Evolutionary conservation across 1,284 basidiomycete species (phyloP), one percentile per base, ranked within the genome.

Genomic region (Volvariella volvacea): DNA sequence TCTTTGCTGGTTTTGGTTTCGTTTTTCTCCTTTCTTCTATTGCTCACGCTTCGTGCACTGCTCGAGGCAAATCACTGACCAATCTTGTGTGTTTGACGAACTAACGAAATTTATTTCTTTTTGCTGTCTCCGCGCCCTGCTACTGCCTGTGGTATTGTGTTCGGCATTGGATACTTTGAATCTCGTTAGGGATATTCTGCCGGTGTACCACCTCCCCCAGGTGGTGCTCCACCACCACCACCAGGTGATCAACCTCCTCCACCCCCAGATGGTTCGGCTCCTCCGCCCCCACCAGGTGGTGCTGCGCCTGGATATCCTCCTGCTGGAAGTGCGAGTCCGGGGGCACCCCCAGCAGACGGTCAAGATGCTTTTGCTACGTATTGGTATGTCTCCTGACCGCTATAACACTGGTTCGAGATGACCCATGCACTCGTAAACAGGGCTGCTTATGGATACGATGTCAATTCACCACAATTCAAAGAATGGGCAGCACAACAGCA

Each of bases 371-470:
- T 82, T 49, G 67, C 78, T 28, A 71, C 77, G 33, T 88, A 88
- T 58, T 88, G 84, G 84, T 85, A 52, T 37, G 73, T 61, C 17
- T 31, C 41, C 30, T 43, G 22, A 4, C 39, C 22, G 8, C 28
- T 28, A 28, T 21, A 4, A 22, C 28, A 1, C 44, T 19, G 30
- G 15, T 12, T 38, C 31, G 3, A 19, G 37, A 37, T 14, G 22
- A 32, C 6, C 36, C 37, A 15, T 41, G 10, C 40, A 39, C 36
- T 15, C 31, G 7, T 30, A 28, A 47, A 30, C 51, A 89, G 88
- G 86, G 85, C 89, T 47, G 82, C 85, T 12, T 91, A 90, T 59
- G 91, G 91, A 7, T 93, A 92, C 63, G 89, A 93, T 57, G 86
- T 92, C 52, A 90, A 89, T 56, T 83, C 85, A 2, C 59, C 76